A percentile compares a stretch with the other conserved stretches of the same genome.
Evolutionary conservation across 352 stramenopile species (phyloP).

Genomic region (Globisporangium nagaii): DNA sequence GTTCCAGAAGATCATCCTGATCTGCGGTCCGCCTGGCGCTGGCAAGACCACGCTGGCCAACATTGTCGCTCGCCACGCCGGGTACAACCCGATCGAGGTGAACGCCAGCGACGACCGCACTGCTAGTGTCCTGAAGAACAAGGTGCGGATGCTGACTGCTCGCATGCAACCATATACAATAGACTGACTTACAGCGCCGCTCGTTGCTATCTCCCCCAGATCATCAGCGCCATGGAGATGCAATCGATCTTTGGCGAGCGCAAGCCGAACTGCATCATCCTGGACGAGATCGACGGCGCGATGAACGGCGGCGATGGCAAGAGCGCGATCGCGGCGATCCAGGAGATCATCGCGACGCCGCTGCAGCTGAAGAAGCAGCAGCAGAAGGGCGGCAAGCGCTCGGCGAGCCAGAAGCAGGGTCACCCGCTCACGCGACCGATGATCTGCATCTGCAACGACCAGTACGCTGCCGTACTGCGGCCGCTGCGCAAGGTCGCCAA

Average conservation of each 20-base stretch:
- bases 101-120: slow-evolving; percentile 98
- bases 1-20: slow-evolving; percentile 89
- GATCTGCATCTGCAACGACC: slow-evolving; percentile 99
- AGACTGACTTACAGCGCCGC: neutral
- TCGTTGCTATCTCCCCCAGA: slow-evolving; percentile 18
- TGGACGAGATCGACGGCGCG: slow-evolving; percentile 98
- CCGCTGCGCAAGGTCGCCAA: slow-evolving; percentile 92
- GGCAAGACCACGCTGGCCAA: slow-evolving; percentile 98
- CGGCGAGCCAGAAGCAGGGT: slow-evolving; percentile 23
- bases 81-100: slow-evolving; percentile 96
- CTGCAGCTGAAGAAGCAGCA: slow-evolving; percentile 47
- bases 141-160: too few species aligned
- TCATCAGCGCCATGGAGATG: slow-evolving; percentile 91
- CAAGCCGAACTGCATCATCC: slow-evolving; percentile 96
- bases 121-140: slow-evolving; percentile 86
- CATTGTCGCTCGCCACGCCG: slow-evolving; percentile 93
- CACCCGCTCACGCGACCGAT: slow-evolving; percentile 90
- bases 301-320: slow-evolving; percentile 85
- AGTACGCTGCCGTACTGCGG: slow-evolving; percentile 93
- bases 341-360: slow-evolving; percentile 89
- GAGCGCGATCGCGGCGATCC: slow-evolving; percentile 87
- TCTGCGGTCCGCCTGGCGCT: slow-evolving; percentile 91
- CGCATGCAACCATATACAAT: too few species aligned
- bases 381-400: slow-evolving; percentile 15
- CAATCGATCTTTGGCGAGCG: slow-evolving; percentile 83